Evolutionary conservation across 495 filamentous ascomycete genomes (phyloP).

Genomic region (Talaromyces wortmannii): DNA sequence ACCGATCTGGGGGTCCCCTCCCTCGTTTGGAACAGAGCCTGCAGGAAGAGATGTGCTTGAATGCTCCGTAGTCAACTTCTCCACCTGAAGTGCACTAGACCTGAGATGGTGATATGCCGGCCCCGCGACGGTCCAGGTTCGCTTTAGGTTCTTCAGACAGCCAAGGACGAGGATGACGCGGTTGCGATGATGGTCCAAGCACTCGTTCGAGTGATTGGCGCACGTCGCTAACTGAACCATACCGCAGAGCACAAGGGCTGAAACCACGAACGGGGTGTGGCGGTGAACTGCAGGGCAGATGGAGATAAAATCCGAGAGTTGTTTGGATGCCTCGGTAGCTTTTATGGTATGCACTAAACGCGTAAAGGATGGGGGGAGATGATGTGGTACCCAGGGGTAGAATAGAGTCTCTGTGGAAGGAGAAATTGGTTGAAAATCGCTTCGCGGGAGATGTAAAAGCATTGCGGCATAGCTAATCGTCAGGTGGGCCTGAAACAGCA

Average conservation of each 20-base stretch:
- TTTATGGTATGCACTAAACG: slow-evolving; percentile 7
- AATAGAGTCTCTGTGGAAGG: neutral
- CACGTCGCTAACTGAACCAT: neutral
- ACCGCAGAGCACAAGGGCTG: neutral
- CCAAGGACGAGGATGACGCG: slow-evolving; percentile 2
- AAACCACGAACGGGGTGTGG: neutral
- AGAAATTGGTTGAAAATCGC: slow-evolving; percentile 2
- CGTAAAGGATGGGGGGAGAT: slow-evolving; percentile 5
- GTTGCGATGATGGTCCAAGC: slow-evolving; percentile 2
- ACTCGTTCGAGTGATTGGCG: neutral
- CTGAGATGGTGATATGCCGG: neutral
- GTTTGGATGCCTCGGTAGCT: slow-evolving; percentile 10
- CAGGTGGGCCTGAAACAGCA: slow-evolving; percentile 9
- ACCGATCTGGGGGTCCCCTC: neutral
- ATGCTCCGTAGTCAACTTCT: neutral
- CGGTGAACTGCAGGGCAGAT: neutral
- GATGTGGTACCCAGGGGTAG: neutral
- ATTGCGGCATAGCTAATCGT: slow-evolving; percentile 7
- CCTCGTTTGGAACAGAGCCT: neutral
- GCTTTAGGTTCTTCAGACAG: neutral
- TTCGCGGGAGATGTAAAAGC: slow-evolving; percentile 9
- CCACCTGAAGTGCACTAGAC: neutral
- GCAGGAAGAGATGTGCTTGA: neutral
- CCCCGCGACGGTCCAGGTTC: neutral
- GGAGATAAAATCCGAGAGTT: slow-evolving; percentile 7